A percentile compares a stretch with the other conserved stretches of the same genome.
Evolutionary conservation across 2,329 filamentous ascomycete species (phyloP).

Genomic region (Penicillium thymicola): DNA sequence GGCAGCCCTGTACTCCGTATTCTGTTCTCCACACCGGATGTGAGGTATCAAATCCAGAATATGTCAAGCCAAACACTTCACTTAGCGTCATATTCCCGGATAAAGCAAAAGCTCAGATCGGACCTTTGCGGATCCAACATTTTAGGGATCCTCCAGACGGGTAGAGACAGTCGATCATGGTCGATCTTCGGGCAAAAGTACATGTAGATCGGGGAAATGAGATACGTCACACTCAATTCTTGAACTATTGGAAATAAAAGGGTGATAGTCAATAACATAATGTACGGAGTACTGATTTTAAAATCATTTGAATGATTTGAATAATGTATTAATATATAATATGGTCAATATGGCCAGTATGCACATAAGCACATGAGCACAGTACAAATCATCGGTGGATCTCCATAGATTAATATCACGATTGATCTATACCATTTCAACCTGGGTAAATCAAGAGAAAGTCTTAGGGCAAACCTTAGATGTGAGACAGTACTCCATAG

Average conservation of each 20-base stretch:
- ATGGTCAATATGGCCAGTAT: too few species aligned
- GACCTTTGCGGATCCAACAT: neutral
- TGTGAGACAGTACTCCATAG: neutral
- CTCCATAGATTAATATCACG: neutral
- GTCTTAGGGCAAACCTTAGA: neutral
- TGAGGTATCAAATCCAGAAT: slow-evolving; percentile 19
- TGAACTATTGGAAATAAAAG: slow-evolving; percentile 4
- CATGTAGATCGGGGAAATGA: slow-evolving; percentile 3
- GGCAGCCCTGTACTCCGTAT: neutral
- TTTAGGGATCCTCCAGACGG: slow-evolving; percentile 16
- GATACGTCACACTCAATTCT: neutral
- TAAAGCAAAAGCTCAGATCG: neutral
- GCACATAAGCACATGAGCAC: too few species aligned
- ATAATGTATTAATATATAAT: neutral
- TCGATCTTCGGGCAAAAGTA: neutral
- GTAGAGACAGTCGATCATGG: slow-evolving; percentile 10
- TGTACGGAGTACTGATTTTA: too few species aligned
- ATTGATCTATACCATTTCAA: neutral
- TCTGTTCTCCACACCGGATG: slow-evolving; percentile 7
- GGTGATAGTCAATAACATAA: neutral
- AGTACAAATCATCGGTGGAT: neutral
- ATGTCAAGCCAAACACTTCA: neutral
- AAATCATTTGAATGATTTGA: neutral
- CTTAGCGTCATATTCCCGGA: neutral
- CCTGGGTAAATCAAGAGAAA: neutral